phyloP scores from a whole-genome alignment of 1,139 yeast genomes.

The Pneumocystis sp. region DNA sequence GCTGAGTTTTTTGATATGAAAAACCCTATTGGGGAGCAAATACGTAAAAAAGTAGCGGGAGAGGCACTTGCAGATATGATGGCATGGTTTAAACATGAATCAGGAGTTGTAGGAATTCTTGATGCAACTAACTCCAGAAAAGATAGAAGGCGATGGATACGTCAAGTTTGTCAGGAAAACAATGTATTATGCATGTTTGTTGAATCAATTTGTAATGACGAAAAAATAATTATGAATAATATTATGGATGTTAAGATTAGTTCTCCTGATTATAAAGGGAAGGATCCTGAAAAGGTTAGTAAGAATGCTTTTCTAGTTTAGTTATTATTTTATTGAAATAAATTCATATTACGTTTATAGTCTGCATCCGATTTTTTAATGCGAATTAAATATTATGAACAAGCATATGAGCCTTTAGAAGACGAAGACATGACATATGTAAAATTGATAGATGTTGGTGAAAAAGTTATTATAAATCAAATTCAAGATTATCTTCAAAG shows the following conservation, averaged over 20 bases:
- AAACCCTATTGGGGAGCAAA: conserved; percentile 45
- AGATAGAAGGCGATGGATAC: conserved; percentile 35
- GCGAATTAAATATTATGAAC: conserved; percentile 68
- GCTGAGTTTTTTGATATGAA: conserved; percentile 82
- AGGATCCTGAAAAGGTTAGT: conserved; percentile 63
- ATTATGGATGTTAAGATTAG: conserved; percentile 59
- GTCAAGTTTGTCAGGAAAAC: conserved; percentile 30
- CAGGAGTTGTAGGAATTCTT: conserved; percentile 85
- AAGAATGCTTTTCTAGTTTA: conserved; percentile 23
- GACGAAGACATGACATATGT: conserved; percentile 50
- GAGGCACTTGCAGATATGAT: conserved; percentile 76
- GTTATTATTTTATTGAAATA: background rate
- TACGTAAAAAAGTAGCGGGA: conserved; percentile 92
- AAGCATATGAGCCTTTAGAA: conserved; percentile 68
- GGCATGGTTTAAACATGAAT: conserved; percentile 62
- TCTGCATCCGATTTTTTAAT: conserved; percentile 49
- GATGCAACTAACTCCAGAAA: conserved; percentile 92
- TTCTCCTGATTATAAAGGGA: conserved; percentile 83
- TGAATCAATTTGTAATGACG: conserved; percentile 78
- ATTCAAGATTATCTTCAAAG: conserved; percentile 88
- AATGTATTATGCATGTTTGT: conserved; percentile 55
- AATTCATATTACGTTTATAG: background rate
- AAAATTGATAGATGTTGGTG: conserved; percentile 68
- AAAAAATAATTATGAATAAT: conserved; percentile 61
- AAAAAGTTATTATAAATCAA: conserved; percentile 80